Evolutionary conservation across 805 yeast genomes (phyloP), one percentile per base, ranked within the genome.

Genomic region (Wickerhamomyces rabaulensis): DNA sequence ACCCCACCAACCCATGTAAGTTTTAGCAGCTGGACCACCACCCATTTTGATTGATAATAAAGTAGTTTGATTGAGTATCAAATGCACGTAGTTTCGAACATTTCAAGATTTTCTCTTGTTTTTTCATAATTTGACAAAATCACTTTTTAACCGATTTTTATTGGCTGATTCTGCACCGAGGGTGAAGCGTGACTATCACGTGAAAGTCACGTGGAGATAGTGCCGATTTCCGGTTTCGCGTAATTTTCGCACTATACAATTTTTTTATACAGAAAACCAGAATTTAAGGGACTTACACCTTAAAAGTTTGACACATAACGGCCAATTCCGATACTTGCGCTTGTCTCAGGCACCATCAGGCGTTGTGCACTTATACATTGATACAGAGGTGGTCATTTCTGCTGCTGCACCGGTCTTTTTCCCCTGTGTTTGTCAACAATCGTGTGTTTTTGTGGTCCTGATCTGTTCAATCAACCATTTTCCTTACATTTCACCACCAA

Each of bases 1-100:
- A 65, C 97, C 97, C 97, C 97, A 90, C 97, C 97, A 90, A 60
- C 97, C 97, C 92, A 87, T 84, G 65, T 85, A 90, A 63, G 89
- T 66, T 60, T 78, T 80, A 60, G 84, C 82, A 60, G 79, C 79
- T 66, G 84, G 84, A 64, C 84, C 87, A 53, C 58, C 62, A 66
- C 79, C 86, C 89, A 84, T 84, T 62, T 54, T 56, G 47, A 46
- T 44, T 41, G 39, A 21, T 41, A 31, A 19, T 36, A 43, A 20
- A 13, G 41, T 33, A 42, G 38, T 39, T 43, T 35, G 46, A 20
- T 39, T 25, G 25, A 17, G 13, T n/a, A 17, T 36, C 5, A 20
- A 36, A 13, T 36, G 13, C 15, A 20, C 23, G 39, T 25, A 37
- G 27, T 7, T 37, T 12, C 21, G 36, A 17, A 33, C 43, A 19